Evolutionary conservation across 169 alveolate genomes (phyloP).

Genomic region (Theileria parva): DNA sequence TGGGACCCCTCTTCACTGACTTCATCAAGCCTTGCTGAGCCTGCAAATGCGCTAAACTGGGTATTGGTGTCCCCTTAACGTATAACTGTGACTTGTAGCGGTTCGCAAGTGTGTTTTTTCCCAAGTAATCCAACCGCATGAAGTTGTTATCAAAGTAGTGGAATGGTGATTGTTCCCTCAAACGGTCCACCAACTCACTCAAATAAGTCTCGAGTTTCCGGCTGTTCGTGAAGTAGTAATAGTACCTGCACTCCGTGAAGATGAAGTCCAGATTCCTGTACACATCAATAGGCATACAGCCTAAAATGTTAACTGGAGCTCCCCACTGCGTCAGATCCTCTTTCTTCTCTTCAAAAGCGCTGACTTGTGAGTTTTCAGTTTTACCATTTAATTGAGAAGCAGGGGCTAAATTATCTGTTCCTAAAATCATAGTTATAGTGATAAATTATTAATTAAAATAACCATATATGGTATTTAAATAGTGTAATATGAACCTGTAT

Average conservation of each 20-base stretch:
- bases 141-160: conserved; percentile 23
- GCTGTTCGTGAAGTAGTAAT: conserved; percentile 18
- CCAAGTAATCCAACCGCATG: conserved; percentile 5
- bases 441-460: no score
- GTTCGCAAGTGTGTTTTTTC: conserved; percentile 18
- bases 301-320: conserved; percentile 36
- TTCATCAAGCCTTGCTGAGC: neutral
- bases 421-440: neutral
- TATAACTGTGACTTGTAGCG: neutral
- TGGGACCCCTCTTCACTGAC: neutral
- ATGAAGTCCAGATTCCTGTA: conserved; percentile 26
- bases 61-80: neutral
- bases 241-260: conserved; percentile 46
- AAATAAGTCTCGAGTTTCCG: neutral
- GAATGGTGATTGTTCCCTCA: conserved; percentile 23
- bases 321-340: conserved; percentile 44
- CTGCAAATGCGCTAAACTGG: neutral
- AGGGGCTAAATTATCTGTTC: neutral
- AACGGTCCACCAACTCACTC: conserved; percentile 5
- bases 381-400: neutral
- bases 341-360: neutral
- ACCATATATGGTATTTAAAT: no score
- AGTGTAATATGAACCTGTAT: neutral
- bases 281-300: conserved; percentile 18
- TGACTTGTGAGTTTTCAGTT: neutral